Evolutionary conservation across 345 rosid species (phyloP).

Genomic region (Durio zibethinus): DNA sequence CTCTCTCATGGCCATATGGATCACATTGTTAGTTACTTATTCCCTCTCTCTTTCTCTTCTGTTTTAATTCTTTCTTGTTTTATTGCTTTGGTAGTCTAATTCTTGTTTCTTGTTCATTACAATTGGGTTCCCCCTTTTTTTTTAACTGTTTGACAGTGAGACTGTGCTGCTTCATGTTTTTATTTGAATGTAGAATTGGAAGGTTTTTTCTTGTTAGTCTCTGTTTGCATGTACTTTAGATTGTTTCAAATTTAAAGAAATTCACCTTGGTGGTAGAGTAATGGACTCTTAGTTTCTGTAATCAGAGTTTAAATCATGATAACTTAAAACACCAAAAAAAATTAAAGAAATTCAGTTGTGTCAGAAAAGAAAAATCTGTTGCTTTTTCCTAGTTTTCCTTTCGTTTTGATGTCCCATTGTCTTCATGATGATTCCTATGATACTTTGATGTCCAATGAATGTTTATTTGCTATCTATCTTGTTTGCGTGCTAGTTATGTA

Average conservation of each 20-base stretch:
- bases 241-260: neutral
- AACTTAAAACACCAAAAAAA: too few species aligned
- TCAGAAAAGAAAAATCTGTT: too few species aligned
- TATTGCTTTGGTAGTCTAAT: neutral
- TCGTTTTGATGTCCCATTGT: neutral
- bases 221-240: neutral
- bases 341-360: neutral
- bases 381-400: neutral
- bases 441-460: neutral
- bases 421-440: neutral
- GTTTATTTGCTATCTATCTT: neutral
- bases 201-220: neutral
- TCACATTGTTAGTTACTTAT: slow-evolving; percentile 59
- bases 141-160: neutral
- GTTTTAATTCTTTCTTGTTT: neutral
- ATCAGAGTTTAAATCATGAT: too few species aligned
- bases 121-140: neutral
- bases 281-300: too few species aligned
- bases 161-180: neutral
- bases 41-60: neutral
- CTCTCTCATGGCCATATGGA: slow-evolving; percentile 98
- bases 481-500: neutral
- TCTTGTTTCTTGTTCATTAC: neutral
- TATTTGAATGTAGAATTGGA: neutral
- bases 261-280: too few species aligned